A percentile compares a stretch with the other conserved stretches of the same genome.
phyloP scores from a whole-genome alignment of 1,139 yeast genomes.

The Blastobotrys aristatus region DNA sequence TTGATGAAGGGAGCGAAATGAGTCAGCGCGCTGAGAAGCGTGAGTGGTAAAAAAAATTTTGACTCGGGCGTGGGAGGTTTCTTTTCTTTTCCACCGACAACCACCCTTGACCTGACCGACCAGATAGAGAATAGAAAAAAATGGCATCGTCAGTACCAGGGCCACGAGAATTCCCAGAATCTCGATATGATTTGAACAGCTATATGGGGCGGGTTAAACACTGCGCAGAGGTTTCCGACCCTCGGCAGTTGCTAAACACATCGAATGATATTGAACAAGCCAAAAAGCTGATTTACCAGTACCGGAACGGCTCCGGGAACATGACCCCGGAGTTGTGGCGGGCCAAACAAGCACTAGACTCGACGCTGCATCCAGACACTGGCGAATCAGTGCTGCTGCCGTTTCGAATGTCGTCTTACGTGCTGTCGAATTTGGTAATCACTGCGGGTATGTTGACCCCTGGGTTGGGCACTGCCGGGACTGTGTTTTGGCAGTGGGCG shows the following conservation, averaged over 20 bases:
- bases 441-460: constrained; percentile 98
- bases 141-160: constrained; percentile 93
- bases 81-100: neutral
- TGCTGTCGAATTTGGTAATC: constrained; percentile 84
- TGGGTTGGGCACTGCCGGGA: constrained; percentile 80
- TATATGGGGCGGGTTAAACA: constrained; percentile 94
- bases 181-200: constrained; percentile 69
- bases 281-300: constrained; percentile 60
- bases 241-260: constrained; percentile 78
- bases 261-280: constrained; percentile 59
- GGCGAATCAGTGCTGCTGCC: constrained; percentile 90
- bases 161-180: constrained; percentile 68
- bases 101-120: neutral
- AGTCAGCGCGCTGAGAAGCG: constrained; percentile 1
- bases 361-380: constrained; percentile 91
- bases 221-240: constrained; percentile 89
- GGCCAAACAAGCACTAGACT: constrained; percentile 80
- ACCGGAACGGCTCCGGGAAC: constrained; percentile 58
- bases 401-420: constrained; percentile 95
- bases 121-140: neutral
- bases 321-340: constrained; percentile 86
- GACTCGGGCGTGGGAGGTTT: too few relatives aligned
- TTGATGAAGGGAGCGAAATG: neutral
- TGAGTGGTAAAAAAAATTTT: neutral
- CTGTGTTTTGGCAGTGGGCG: constrained; percentile 95